Base-by-base conservation (phyloP, 345 rosid genomes). In the thale cress (Arabidopsis thaliana) region DNA sequence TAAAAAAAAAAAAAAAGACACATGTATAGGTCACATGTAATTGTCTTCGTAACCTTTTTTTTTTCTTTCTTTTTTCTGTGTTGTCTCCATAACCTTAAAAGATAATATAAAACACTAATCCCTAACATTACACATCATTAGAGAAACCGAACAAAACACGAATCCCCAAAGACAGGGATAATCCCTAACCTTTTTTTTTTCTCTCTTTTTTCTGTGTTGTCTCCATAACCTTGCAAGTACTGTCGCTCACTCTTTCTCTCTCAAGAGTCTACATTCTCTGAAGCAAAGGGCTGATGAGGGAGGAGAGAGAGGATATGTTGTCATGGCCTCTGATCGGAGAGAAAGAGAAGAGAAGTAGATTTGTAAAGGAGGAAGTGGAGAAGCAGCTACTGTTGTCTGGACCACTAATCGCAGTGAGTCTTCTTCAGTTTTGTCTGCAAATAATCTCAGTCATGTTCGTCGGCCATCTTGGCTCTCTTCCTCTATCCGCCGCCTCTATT, bases 391-490 rank as follows among this genome's bases (percentile, higher is more conserved):
- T 49, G 13, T 56, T 80, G 2, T 59, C 83, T 1, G 67, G 78
- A 0, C 83, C 83, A 52, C 38, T 76, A 0, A 51, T 76, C 2
- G 76, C 58, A 11, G 71, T 48, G 28, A 62, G 83, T 48, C 62
- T 80, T 33, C 69, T 76, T 44, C 83, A 72, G 25, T 76, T 32
- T 41, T 53, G 32, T 45, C 75, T 75, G 11, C 83, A 80, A 69
- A n/a, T 75, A 3, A 80, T 76, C 36, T 80, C 80, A 4, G 81
- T 84, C 14, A 85, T 85, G 88, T 81, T 81, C 65, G 83, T 85
- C 5, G 88, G 96, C 24, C 96, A 89, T 77, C 86, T 86, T 16
- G 91, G 97, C 8, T 82, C 89, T 73, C 48, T 88, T 25, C 44
- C 84, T 12, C 88, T 86, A 14, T 75, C 86, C 4, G 81, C 86